phyloP scores from a whole-genome alignment of 2,329 filamentous ascomycete genomes.

The Leptographium galeiforme region DNA sequence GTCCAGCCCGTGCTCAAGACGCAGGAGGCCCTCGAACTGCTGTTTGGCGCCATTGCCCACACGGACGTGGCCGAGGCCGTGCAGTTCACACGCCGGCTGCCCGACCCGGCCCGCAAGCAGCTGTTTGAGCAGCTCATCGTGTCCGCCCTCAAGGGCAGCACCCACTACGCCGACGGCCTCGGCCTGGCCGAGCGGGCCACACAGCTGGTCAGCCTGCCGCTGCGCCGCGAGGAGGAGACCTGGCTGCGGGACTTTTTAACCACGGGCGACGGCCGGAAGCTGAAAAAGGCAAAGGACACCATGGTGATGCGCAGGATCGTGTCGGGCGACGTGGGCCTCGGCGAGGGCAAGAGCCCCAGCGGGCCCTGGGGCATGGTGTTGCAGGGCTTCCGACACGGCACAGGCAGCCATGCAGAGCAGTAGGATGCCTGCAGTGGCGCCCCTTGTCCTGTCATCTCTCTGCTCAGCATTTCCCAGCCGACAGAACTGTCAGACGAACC shows the following conservation, averaged over 20 bases:
- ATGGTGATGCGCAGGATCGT: conserved; percentile 61
- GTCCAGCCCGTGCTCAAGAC: conserved; percentile 60
- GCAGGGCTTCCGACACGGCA: conserved; percentile 36
- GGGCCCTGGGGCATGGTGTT: conserved; percentile 36
- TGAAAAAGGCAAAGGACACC: conserved; percentile 57
- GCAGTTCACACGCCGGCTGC: conserved; percentile 54
- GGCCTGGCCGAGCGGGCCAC: conserved; percentile 41
- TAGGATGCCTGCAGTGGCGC: conserved; percentile 4
- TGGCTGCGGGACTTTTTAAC: conserved; percentile 63
- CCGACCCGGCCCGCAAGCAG: conserved; percentile 44
- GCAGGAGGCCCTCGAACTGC: conserved; percentile 45
- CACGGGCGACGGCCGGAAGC: conserved; percentile 47
- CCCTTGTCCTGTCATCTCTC: background rate
- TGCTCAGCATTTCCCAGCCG: background rate
- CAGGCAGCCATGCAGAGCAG: conserved; percentile 16
- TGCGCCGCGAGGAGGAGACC: conserved; percentile 55
- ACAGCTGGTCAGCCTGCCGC: conserved; percentile 59
- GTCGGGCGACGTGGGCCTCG: conserved; percentile 43
- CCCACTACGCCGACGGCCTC: background rate
- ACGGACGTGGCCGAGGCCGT: conserved; percentile 61
- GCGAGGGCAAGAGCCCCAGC: conserved; percentile 25
- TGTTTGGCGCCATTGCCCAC: conserved; percentile 55
- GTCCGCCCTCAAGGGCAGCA: conserved; percentile 32
- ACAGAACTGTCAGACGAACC: background rate
- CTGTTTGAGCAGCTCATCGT: conserved; percentile 56